These are phyloP conservation scores for Pisolithus albus DNA, from an alignment of 768 basidiomycete species.

Conservation along the genomic window DNA sequence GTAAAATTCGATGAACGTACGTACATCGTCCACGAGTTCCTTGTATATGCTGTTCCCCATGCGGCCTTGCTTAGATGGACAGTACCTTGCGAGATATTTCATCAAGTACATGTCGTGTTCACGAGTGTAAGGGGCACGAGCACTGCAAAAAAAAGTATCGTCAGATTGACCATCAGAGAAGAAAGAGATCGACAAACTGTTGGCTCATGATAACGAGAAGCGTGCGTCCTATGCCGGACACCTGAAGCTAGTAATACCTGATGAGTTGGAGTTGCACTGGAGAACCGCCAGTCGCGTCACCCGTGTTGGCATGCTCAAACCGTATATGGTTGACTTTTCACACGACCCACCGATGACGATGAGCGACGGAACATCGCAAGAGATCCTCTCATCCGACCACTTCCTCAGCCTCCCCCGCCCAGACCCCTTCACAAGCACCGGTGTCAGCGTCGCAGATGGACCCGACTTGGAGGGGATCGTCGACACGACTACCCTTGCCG, in stretches of 20 bases:
- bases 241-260: too few relatives aligned
- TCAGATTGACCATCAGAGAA: too few relatives aligned
- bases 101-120: constrained; percentile 39
- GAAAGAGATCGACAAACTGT: too few relatives aligned
- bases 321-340: too few relatives aligned
- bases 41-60: constrained; percentile 41
- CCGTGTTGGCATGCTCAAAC: too few relatives aligned
- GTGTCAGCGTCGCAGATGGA: background rate
- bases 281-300: too few relatives aligned
- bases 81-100: constrained; percentile 45
- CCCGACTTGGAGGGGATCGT: constrained; percentile 15
- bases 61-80: constrained; percentile 36
- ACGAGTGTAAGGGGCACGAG: constrained; percentile 25
- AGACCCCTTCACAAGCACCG: constrained; percentile 15
- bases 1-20: constrained; percentile 7
- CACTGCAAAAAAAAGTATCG: background rate
- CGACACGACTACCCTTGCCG: constrained; percentile 62
- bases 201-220: too few relatives aligned
- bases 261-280: too few relatives aligned
- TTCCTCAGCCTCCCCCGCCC: constrained; percentile 32
- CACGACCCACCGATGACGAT: too few relatives aligned
- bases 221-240: too few relatives aligned
- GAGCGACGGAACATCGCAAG: too few relatives aligned
- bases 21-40: constrained; percentile 40
- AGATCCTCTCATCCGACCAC: constrained; percentile 19